Evolutionary conservation across 2,329 filamentous ascomycete genomes (phyloP), one percentile per base, ranked within the genome.

Genomic region (Cercospora zeae-maydis): DNA sequence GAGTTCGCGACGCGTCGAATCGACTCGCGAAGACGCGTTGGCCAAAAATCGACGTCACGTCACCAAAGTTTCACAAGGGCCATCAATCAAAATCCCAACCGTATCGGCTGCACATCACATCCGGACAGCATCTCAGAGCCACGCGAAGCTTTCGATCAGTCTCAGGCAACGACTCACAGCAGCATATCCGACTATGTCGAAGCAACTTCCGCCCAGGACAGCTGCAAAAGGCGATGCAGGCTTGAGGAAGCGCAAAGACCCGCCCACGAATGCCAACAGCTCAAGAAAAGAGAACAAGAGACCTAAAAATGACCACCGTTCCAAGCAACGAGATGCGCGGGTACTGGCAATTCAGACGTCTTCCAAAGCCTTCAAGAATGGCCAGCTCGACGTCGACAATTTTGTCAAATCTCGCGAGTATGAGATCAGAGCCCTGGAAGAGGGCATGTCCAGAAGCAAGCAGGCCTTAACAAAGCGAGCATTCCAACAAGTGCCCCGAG

Each of bases 401-500:
- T 99, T 98, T 72, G 83, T 98, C 69, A 87, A 87, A 69, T 88
- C 92, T 10, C 89, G 93, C 64, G 88, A 96, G 73, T 96, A 91
- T 72, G 93, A 98, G 79, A 96, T 99, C 70, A 86, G 85, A 62
- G 89, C 93, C 1, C 80, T 98, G 52, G 90, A 96, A 74, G 83
- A 88, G 72, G 91, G 90, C 64, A 95, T 98, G 84, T 83, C 84
- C 59, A 86, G 85, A 36, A 89, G 91, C 52, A 93, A 90, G 75
- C 81, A 81, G 67, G 80, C 78, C 1, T 71, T 86, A 64, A 81
- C 84, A 47, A 87, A 86, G 62, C 84, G 93, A 57, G 93, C 93
- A 13, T 98, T 98, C 73, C 95, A 99, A 76, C 86, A 91, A 69
- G 90, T 99, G 4, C 95, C 95, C 1, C 86, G 92, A 69, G 87